Evolutionary conservation across 2,329 filamentous ascomycete species (phyloP), one percentile per base, ranked within the genome.

Genomic region (Pseudogymnoascus pannorum): DNA sequence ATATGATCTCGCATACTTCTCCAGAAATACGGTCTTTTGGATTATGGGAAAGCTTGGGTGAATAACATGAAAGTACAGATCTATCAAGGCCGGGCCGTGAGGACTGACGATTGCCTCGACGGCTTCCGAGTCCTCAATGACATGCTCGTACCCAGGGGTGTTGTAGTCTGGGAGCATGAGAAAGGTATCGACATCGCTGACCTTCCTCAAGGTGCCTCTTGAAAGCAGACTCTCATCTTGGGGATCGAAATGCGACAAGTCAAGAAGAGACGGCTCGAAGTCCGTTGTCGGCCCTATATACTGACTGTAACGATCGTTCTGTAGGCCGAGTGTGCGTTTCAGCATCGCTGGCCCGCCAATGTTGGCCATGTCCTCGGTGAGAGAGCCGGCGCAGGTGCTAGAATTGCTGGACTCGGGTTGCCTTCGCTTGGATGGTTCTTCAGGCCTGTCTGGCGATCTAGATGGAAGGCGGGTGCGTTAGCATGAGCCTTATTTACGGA

Each of bases 211-310:
- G 4, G 81, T 85, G 29, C 85, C 85, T 67, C 85, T 78, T 38
- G 88, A 83, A 62, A 91, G 80, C 20, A 88, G 82, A 70, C 87
- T 92, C 75, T 93, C 89, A 77, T 92, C 89, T 71, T 89, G 87
- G 29, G 86, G 87, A 74, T 93, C 88, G 73, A 92, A 92, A 5
- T 86, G 81, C 20, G 89, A 92, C 20, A 93, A 80, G 68, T 90
- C 89, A 74, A 93, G 90, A 60, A 94, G 79, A n/a, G 87, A 87
- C 14, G 89, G 88, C 72, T 94, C 90, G 71, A 92, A 91, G 68
- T 92, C 88, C 58, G 89, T 92, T 58, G 89, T 93, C 62, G 88
- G 84, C 24, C 90, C 90, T 68, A 94, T 90, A 71, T 93, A 91
- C 74, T 91, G 88, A 75, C 88, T 91, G 73, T 88, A 91, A 64